Base-by-base conservation (phyloP, 495 filamentous ascomycete species). In the Chaetomium fimeti region DNA sequence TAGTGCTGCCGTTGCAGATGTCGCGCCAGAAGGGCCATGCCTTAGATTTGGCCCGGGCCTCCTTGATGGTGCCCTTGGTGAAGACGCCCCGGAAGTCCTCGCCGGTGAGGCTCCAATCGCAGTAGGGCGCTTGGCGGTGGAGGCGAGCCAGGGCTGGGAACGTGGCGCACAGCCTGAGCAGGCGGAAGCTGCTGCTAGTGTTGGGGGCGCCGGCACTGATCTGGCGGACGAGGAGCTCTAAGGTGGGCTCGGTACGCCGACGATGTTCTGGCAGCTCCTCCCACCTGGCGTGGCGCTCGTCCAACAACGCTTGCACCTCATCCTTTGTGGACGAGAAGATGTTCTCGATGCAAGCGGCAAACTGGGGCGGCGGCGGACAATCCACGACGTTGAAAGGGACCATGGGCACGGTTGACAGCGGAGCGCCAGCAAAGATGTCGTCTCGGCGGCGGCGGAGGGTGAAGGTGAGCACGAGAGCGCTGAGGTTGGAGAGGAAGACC, bases 121-220 rank as follows among this genome's bases (percentile, higher is more conserved):
- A 25, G 22, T 55, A 55, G 52, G 27, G 52, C 29, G 8, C 52
- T 38, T 55, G 15, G 27, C 29, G 13, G 27, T 38, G 12, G 28
- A 55, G 52, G 27, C 16, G 27, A 32, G 52, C 52, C 27, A 55
- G 52, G 9, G 52, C 52, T 38, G 52, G 52, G 52, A 52, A 55
- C 29, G 52, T 55, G 52, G 52, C 52, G 52, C 52, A 55, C 52
- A 55, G 52, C 28, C 52, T 55, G 16, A 55, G 52, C 27, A 55
- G 28, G 27, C 29, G 52, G 29, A 55, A 55, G 27, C 29, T 32
- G 52, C 52, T 36, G 52, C 29, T 16, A 27, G 29, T 55, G 52
- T 55, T 38, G 18, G 52, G 49, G 49, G 49, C 25, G 49, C 49
- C 49, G 49, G 49, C 24, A 22, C 49, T 52, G 49, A 52, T 52